phyloP scores from a whole-genome alignment of 2,329 filamentous ascomycete genomes.

The Sclerotinia borealis region DNA sequence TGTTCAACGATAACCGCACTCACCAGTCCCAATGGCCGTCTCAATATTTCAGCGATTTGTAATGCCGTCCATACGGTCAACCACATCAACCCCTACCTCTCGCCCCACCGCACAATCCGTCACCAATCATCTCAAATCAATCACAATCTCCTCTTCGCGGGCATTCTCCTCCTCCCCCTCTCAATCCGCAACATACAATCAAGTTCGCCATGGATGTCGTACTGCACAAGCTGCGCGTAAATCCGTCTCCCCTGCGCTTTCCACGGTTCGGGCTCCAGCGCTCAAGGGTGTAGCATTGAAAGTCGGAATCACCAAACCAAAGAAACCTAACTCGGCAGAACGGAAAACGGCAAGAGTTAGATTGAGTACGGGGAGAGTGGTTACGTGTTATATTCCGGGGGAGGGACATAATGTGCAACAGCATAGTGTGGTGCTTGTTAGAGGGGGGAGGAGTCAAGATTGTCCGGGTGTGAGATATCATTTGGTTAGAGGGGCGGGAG shows the following conservation, averaged over 20 bases:
- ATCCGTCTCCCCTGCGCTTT: conserved; percentile 79
- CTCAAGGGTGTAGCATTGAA: conserved; percentile 96
- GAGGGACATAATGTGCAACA: conserved; percentile 99
- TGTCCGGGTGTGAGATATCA: conserved; percentile 98
- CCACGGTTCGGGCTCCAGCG: conserved; percentile 61
- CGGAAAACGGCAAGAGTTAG: conserved; percentile 90
- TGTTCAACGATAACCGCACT: neutral
- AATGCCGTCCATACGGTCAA: neutral
- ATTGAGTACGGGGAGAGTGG: conserved; percentile 76
- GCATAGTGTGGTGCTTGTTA: conserved; percentile 94
- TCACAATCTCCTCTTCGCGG: conserved; percentile 30
- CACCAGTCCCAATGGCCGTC: neutral
- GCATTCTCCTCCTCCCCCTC: conserved; percentile 17
- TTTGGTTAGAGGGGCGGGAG: conserved; percentile 81
- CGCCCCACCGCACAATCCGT: neutral
- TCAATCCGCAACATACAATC: conserved; percentile 5
- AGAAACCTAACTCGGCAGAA: conserved; percentile 98
- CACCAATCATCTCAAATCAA: conserved; percentile 23
- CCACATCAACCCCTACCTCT: neutral
- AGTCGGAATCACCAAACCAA: conserved; percentile 88
- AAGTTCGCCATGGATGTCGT: conserved; percentile 55
- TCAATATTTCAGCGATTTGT: neutral
- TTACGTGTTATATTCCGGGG: conserved; percentile 92
- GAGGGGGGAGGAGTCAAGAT: conserved; percentile 89
- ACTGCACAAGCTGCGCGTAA: conserved; percentile 75